Base-by-base conservation (phyloP, 176 grass and related monocot genomes). In the Tillandsia fasciculata region DNA sequence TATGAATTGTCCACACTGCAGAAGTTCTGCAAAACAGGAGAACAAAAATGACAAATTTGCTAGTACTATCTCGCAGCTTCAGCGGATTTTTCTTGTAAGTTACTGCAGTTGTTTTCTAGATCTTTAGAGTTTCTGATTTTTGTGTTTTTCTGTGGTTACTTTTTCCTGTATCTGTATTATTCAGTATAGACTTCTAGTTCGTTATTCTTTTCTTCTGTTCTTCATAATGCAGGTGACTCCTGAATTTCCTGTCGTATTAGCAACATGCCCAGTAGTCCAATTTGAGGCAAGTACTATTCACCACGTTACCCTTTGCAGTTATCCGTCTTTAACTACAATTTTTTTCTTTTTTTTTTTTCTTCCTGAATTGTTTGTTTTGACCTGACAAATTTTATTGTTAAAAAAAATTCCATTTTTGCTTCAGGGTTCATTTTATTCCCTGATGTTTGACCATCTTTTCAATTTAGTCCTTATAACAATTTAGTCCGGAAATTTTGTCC, bases 1-100 rank as follows among this genome's bases (percentile, higher is more conserved):
- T 90, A 87, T 97, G 89, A 85, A 87, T 61, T 97, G 89, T 57
- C 94, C 89, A 66, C 78, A 97, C 76, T 97, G 94, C 74, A 91
- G 80, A 64, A 78, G 33, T 69, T 87, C 80, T 49, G 79, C 83
- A 52, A 81, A 72, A 52, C 76, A 87, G 58, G 71, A 66, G 52
- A 70, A 72, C 65, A 80, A 89, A 80, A 79, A 92, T 76, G 69
- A 73, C 28, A 90, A 85, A 63, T 74, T 79, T 89, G 81, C 89
- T 68, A 75, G 82, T 86, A 72, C 61, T 11, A 71, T 83, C 49
- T 93, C 94, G 67, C 94, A 92, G 65, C 94, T 97, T 76, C 94
- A 97, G 65, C 81, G 86, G 20, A 90, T 93, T 83, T 92, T 92
- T 75, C 79, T 97, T 76, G 94, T 97, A 85, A 97, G 79, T 78